Conservation (phyloP, 495 filamentous ascomycete genomes). For the Annulohypoxylon bovei region DNA sequence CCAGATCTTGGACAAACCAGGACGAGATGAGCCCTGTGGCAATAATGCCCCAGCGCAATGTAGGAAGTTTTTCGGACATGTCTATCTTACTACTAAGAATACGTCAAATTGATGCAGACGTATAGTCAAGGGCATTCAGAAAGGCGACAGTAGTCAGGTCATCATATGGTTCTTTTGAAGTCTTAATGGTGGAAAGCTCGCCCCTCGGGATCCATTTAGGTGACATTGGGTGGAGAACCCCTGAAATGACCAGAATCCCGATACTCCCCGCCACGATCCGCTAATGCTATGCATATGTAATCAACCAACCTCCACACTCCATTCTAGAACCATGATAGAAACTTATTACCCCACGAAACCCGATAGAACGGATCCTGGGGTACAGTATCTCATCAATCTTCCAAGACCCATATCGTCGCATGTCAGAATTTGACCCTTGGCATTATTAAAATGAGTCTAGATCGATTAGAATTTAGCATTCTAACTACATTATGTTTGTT, state of each 20-base stretch:
- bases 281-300: neutral
- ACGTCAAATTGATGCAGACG: no score
- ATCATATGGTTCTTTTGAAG: neutral
- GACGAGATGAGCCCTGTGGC: constrained; percentile 34
- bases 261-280: neutral
- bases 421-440: neutral
- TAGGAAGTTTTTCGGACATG: constrained; percentile 17
- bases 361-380: neutral
- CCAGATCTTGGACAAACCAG: constrained; percentile 73
- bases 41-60: constrained; percentile 20
- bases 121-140: neutral
- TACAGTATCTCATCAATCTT: neutral
- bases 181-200: neutral
- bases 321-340: neutral
- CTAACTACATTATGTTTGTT: neutral
- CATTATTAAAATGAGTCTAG: no score
- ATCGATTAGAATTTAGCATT: no score
- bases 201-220: neutral
- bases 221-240: neutral
- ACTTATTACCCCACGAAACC: neutral
- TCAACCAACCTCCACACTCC: no score
- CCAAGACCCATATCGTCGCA: neutral
- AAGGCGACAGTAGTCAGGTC: neutral
- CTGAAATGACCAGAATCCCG: neutral
- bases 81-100: no score